A percentile compares a stretch with the other conserved stretches of the same genome.
These are phyloP conservation scores for Condylostoma magnum DNA, from an alignment of 169 alveolate species.

Conservation along the genomic window DNA sequence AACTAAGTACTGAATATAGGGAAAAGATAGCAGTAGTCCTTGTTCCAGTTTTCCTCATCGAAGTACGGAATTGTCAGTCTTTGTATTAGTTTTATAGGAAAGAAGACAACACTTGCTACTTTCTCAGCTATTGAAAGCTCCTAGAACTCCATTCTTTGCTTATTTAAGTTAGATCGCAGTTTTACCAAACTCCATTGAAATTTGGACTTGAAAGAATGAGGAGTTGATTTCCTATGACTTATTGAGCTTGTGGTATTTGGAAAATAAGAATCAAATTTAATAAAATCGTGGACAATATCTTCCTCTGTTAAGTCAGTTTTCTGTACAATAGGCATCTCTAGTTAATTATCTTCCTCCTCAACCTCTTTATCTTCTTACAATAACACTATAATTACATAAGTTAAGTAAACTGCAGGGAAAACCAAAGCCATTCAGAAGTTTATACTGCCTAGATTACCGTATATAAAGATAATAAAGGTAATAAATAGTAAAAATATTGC, in stretches of 20 bases:
- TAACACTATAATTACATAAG: slow-evolving; percentile 24
- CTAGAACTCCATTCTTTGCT: not conserved
- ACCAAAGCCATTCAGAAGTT: not conserved
- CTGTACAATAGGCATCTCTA: slow-evolving; percentile 2
- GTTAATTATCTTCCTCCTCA: not conserved
- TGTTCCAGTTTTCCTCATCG: slow-evolving; percentile 46
- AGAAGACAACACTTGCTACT: slow-evolving; percentile 10
- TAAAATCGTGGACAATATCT: slow-evolving; percentile 8
- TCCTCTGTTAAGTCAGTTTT: not conserved
- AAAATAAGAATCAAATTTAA: too few species aligned
- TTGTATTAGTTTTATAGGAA: slow-evolving; percentile 53
- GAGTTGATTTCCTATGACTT: too few species aligned
- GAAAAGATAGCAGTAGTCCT: slow-evolving; percentile 21
- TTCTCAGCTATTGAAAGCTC: not conserved
- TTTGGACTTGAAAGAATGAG: not conserved
- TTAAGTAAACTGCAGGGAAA: slow-evolving; percentile 13
- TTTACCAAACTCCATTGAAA: not conserved
- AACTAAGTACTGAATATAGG: slow-evolving; percentile 15
- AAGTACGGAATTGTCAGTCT: slow-evolving; percentile 51
- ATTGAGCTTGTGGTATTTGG: too few species aligned
- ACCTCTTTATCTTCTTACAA: slow-evolving; percentile 1
- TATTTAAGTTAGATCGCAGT: not conserved
- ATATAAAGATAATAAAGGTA: slow-evolving; percentile 16
- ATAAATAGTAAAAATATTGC: slow-evolving; percentile 14
- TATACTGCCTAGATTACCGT: slow-evolving; percentile 18